Conservation (phyloP, 140 eudicot species). For the Ambrosia hybrid region DNA sequence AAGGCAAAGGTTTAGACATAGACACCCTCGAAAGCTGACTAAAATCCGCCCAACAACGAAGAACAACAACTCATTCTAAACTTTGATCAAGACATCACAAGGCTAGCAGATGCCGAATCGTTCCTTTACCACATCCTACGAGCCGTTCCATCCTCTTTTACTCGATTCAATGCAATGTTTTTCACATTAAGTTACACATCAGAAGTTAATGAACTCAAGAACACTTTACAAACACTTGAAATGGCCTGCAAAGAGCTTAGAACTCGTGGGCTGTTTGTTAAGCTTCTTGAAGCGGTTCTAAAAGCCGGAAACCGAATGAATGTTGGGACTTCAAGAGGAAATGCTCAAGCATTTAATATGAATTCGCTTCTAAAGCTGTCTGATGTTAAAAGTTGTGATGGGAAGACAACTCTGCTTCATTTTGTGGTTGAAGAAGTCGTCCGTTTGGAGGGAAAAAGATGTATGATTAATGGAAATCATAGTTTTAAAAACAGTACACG, state of each 20-base stretch:
- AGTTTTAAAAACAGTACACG: slow-evolving; percentile 47
- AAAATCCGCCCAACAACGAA: slow-evolving; percentile 65
- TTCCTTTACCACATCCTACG: slow-evolving; percentile 79
- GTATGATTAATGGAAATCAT: slow-evolving; percentile 56
- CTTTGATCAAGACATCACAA: slow-evolving; percentile 64
- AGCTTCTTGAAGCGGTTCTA: slow-evolving; percentile 83
- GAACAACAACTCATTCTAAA: slow-evolving; percentile 58
- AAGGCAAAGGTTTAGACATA: slow-evolving; percentile 69
- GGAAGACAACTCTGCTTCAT: slow-evolving; percentile 83
- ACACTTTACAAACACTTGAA: slow-evolving; percentile 60
- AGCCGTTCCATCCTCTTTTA: slow-evolving; percentile 83
- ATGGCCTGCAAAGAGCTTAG: slow-evolving; percentile 78
- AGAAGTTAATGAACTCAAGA: slow-evolving; percentile 59
- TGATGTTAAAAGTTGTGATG: slow-evolving; percentile 88
- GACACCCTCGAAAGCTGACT: slow-evolving; percentile 81
- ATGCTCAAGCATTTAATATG: slow-evolving; percentile 88
- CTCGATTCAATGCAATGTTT: slow-evolving; percentile 73
- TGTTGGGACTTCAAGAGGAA: slow-evolving; percentile 97
- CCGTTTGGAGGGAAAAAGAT: slow-evolving; percentile 86
- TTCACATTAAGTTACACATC: slow-evolving; percentile 62
- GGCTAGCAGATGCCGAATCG: slow-evolving; percentile 93
- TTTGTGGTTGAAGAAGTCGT: slow-evolving; percentile 96
- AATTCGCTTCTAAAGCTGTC: slow-evolving; percentile 76
- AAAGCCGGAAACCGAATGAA: slow-evolving; percentile 96
- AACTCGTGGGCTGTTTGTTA: slow-evolving; percentile 71